Percentiles rank a stretch among this genome's conserved stretches.
Evolutionary conservation across 495 filamentous ascomycete genomes (phyloP).

Genomic region (Rhypophila decipiens): DNA sequence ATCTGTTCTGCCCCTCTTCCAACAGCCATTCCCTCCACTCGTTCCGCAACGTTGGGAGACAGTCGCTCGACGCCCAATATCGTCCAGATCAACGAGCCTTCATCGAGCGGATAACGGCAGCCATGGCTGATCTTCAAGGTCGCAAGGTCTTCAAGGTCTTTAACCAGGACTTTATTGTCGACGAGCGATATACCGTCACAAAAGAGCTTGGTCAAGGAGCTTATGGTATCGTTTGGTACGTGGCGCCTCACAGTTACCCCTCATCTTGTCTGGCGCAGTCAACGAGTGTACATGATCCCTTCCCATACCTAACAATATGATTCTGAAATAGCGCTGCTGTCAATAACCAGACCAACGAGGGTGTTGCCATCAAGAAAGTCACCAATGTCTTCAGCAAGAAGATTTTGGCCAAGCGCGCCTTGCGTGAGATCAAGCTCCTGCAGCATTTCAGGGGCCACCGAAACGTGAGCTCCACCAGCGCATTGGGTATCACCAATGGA

Average conservation of each 20-base stretch:
- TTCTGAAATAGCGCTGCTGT: conserved; percentile 79
- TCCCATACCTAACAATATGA: too few relatives aligned
- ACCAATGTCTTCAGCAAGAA: conserved; percentile 99
- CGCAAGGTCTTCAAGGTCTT: conserved; percentile 99
- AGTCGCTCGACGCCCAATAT: background rate
- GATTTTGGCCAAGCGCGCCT: conserved; percentile 93
- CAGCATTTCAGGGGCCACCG: conserved; percentile 89
- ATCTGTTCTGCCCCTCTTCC: conserved; percentile 8
- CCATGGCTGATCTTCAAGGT: conserved; percentile 72
- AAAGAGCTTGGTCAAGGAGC: conserved; percentile 98
- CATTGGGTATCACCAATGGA: background rate
- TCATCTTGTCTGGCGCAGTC: too few relatives aligned
- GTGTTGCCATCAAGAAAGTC: conserved; percentile 99
- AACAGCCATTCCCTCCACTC: background rate
- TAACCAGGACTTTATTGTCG: conserved; percentile 98
- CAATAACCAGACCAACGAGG: conserved; percentile 84
- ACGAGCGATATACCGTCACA: conserved; percentile 95
- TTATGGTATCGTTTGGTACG: conserved; percentile 97
- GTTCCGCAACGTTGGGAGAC: background rate
- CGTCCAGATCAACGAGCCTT: background rate
- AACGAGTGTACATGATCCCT: too few relatives aligned
- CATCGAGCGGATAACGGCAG: conserved; percentile 8
- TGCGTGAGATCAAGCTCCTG: conserved; percentile 96
- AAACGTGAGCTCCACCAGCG: conserved; percentile 36
- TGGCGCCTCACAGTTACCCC: conserved; percentile 6